phyloP scores from a whole-genome alignment of 129 eudicot genomes.

The Escallonia rubra region DNA sequence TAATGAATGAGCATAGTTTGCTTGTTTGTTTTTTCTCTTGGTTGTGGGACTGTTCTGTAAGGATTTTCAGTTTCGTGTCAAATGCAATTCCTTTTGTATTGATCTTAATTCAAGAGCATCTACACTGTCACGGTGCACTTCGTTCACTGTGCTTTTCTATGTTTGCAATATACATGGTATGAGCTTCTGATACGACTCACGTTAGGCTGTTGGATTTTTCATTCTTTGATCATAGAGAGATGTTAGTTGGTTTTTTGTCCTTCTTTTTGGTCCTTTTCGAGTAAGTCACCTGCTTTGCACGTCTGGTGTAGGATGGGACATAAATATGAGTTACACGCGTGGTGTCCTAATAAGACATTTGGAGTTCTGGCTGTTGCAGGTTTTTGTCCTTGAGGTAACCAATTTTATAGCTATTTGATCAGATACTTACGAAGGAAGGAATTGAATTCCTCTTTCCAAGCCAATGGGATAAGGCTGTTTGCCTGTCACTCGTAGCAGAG shows the following conservation, averaged over 20 bases:
- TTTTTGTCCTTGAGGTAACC: conserved; percentile 26
- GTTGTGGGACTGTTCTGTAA: neutral
- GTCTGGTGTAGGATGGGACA: conserved; percentile 32
- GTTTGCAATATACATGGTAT: conserved; percentile 1
- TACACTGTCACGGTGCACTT: neutral
- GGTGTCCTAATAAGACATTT: conserved; percentile 34
- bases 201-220: neutral
- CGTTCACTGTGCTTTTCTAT: neutral
- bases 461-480: neutral
- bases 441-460: neutral
- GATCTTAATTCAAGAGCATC: neutral
- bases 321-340: conserved; percentile 20
- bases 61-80: neutral
- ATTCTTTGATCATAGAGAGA: conserved; percentile 4
- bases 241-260: conserved; percentile 1
- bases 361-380: conserved; percentile 29
- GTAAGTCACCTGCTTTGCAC: conserved; percentile 19
- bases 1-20: conserved; percentile 18
- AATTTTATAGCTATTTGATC: conserved; percentile 10
- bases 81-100: neutral
- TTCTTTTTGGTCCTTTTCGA: conserved; percentile 1
- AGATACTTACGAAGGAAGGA: conserved; percentile 4
- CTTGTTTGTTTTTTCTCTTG: neutral
- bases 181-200: neutral
- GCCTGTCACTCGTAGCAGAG: neutral